A percentile compares a stretch with the other conserved stretches of the same genome.
phyloP scores from a whole-genome alignment of 2,329 filamentous ascomycete genomes.

The Fusarium papillatum region DNA sequence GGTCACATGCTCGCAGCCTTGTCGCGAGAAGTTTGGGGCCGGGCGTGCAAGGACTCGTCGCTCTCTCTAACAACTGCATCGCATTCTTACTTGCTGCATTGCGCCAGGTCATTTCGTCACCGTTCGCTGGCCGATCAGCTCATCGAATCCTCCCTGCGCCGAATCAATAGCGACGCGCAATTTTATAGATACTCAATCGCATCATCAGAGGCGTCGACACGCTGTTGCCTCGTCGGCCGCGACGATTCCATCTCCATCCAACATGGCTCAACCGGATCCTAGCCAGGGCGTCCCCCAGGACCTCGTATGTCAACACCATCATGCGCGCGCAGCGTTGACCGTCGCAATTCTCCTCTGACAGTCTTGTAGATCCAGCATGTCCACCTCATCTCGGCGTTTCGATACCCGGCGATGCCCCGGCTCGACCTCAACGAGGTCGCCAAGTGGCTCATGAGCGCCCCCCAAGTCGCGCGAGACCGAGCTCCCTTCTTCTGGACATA shows the following conservation, averaged over 20 bases:
- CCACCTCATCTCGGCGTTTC: conserved; percentile 87
- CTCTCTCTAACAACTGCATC: conserved; percentile 40
- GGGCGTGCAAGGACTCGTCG: conserved; percentile 41
- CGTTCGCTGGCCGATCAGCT: conserved; percentile 11
- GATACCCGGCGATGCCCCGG: conserved; percentile 81
- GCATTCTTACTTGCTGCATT: conserved; percentile 26
- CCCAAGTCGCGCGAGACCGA: conserved; percentile 86
- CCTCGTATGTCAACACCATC: conserved; percentile 49
- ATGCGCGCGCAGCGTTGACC: background rate
- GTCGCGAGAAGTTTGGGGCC: conserved; percentile 56
- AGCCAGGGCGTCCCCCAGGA: conserved; percentile 59
- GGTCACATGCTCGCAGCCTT: conserved; percentile 45
- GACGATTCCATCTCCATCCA: conserved; percentile 41
- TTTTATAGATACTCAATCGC: conserved; percentile 31
- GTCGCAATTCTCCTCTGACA: conserved; percentile 35
- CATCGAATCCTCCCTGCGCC: conserved; percentile 2
- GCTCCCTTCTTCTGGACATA: conserved; percentile 96
- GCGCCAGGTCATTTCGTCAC: conserved; percentile 39
- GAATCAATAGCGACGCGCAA: conserved; percentile 1
- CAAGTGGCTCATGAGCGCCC: conserved; percentile 86
- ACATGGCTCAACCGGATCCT: conserved; percentile 57
- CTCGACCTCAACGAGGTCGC: conserved; percentile 84
- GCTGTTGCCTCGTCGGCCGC: conserved; percentile 28
- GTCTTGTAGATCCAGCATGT: conserved; percentile 82
- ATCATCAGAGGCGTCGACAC: conserved; percentile 27